Base-by-base conservation (phyloP, 768 basidiomycete genomes). In the Fomitopsis pulvina region DNA sequence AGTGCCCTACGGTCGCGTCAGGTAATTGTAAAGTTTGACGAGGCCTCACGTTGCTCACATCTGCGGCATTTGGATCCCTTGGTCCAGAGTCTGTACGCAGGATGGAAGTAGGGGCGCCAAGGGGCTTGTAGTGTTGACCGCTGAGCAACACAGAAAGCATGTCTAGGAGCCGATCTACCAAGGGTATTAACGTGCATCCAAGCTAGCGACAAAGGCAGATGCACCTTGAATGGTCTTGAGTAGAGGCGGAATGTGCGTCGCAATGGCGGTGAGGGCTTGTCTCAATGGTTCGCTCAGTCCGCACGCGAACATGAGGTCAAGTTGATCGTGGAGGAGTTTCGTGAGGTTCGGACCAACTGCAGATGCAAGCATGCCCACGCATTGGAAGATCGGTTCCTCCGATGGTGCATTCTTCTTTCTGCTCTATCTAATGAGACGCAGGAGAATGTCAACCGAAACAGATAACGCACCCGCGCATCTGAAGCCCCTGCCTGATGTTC, bases 301-400 rank as follows among this genome's bases (percentile, higher is more conserved):
- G 62, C 87, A 95, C 0, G 84, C 87, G 62, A 98, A 88, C 89
- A 99, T 98, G 37, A 96, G 72, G 64, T 98, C 94, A 27, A 99
- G 79, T 57, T 97, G 88, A 61, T 98, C 96, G 66, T 97, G 96
- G 50, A 99, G 75, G 41, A 95, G 76, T 62, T 95, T 93, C 0
- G 96, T 98, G 41, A 99, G 72, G 65, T 93, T 95, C 2, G 93
- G 93, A 0, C 96, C 96, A 27, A 99, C 93, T 8, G 96, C 91
- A 1, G 83, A 80, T 1, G 94, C 92, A 38, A 99, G 73, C 92
- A 97, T 95, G 30, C 92, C 92, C 52, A 99, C 80, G 67, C 96
- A 98, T 74, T 97, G 91, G 62, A 99, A 98, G 51, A 98, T 92
- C 0, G 94, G 87, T 56, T 92, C 92, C 66, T 97, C 94, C 14